These are phyloP conservation scores for Typha latifolia DNA, from an alignment of 176 grass and related monocot species.

Conservation along the genomic window DNA sequence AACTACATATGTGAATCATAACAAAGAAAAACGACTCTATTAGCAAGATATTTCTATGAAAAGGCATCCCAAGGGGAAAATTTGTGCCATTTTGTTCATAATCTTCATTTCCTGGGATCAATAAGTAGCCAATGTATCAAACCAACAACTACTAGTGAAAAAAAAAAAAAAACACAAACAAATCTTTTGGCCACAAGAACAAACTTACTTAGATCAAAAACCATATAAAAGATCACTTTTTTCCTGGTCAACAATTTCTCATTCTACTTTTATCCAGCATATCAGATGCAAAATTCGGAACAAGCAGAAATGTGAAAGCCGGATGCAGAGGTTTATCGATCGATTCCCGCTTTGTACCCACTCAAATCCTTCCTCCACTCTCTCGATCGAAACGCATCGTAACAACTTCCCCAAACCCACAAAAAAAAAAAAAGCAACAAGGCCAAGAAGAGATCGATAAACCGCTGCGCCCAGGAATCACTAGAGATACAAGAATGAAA, in stretches of 20 bases:
- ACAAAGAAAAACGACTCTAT: not conserved
- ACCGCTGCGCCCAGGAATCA: conserved; percentile 76
- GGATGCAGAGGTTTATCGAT: conserved; percentile 99
- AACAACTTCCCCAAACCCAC: not conserved
- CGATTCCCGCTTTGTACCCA: conserved; percentile 69
- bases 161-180: no score
- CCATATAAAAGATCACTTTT: not conserved
- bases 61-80: not conserved
- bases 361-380: not conserved
- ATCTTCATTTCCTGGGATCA: no score
- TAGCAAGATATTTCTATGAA: not conserved
- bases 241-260: not conserved
- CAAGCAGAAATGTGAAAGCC: conserved; percentile 37
- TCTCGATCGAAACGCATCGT: not conserved
- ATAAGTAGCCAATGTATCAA: no score
- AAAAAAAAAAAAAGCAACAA: conserved; percentile 28
- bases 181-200: not conserved
- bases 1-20: not conserved
- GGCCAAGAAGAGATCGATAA: conserved; percentile 90
- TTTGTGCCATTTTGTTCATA: not conserved
- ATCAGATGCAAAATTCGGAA: conserved; percentile 4
- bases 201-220: not conserved
- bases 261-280: not conserved
- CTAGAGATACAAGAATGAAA: not conserved
- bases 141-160: no score